A percentile compares a stretch with the other conserved stretches of the same genome.
These are phyloP conservation scores for Metschnikowia gelsemii DNA, from an alignment of 805 yeast species.

Conservation along the genomic window DNA sequence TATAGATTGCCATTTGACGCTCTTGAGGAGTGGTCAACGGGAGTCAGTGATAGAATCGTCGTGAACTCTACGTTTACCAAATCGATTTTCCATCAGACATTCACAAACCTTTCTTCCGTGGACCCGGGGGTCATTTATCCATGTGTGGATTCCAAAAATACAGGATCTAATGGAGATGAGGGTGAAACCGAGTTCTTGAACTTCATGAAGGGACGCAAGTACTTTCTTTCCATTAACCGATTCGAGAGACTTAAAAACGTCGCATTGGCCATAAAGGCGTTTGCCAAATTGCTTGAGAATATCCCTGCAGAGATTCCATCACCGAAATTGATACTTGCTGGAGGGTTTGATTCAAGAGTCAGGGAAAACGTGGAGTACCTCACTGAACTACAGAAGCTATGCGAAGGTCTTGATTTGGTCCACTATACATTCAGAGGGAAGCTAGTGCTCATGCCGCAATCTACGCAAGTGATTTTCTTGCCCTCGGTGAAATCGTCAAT, in stretches of 20 bases:
- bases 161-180: conserved; percentile 19
- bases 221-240: conserved; percentile 77
- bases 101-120: conserved; percentile 37
- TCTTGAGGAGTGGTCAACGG: conserved; percentile 80
- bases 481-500: conserved; percentile 73
- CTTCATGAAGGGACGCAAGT: conserved; percentile 38
- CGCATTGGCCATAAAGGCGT: conserved; percentile 72
- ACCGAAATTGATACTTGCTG: conserved; percentile 69
- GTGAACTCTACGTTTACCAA: conserved; percentile 89
- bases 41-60: conserved; percentile 71
- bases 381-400: conserved; percentile 52
- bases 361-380: conserved; percentile 74
- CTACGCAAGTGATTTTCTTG: conserved; percentile 61
- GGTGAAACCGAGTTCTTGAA: conserved; percentile 33
- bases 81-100: conserved; percentile 63
- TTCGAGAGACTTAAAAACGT: conserved; percentile 86
- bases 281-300: conserved; percentile 40
- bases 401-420: conserved; percentile 45
- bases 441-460: conserved; percentile 33
- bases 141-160: conserved; percentile 58
- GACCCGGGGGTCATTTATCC: conserved; percentile 68
- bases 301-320: conserved; percentile 29
- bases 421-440: conserved; percentile 46
- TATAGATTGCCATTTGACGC: conserved; percentile 83
- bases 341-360: conserved; percentile 84